Conservation (phyloP, 2,329 filamentous ascomycete genomes). For the Myrmaecium sp. region DNA sequence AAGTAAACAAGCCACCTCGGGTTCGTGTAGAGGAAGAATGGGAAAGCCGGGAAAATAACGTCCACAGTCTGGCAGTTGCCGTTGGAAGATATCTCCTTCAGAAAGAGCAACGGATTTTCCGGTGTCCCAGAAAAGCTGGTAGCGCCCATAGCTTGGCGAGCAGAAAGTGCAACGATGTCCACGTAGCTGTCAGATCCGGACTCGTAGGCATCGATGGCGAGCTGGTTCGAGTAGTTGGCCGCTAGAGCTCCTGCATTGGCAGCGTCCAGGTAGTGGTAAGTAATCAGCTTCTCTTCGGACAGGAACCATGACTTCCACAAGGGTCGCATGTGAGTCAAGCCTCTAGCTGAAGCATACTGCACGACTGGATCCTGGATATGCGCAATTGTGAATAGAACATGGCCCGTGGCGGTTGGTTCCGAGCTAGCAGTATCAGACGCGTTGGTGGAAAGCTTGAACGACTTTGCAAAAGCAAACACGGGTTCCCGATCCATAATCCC, state of each 20-base stretch:
- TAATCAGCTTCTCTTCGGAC: conserved; percentile 44
- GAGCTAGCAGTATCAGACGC: conserved; percentile 4
- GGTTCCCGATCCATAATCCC: conserved; percentile 62
- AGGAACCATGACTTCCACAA: conserved; percentile 64
- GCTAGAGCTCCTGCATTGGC: conserved; percentile 45
- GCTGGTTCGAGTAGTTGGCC: conserved; percentile 54
- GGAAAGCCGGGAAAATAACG: conserved; percentile 74
- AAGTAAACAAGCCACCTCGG: conserved; percentile 66
- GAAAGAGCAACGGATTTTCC: conserved; percentile 55
- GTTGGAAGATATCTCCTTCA: conserved; percentile 76
- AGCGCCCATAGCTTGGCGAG: conserved; percentile 64
- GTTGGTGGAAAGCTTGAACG: conserved; percentile 15
- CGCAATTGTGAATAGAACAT: conserved; percentile 57
- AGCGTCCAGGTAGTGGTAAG: conserved; percentile 65
- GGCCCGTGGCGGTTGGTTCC: conserved; percentile 14
- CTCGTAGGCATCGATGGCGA: conserved; percentile 53
- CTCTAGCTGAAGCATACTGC: conserved; percentile 61
- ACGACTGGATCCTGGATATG: conserved; percentile 64
- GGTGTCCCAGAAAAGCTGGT: conserved; percentile 58
- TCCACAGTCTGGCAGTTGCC: conserved; percentile 77
- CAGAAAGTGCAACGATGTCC: conserved; percentile 61
- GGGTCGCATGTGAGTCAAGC: conserved; percentile 61
- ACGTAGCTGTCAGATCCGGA: conserved; percentile 61
- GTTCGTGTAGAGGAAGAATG: conserved; percentile 76
- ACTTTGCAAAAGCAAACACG: conserved; percentile 53